Conservation (phyloP, 2,329 filamentous ascomycete genomes). For the Endoconidiophora polonica region DNA sequence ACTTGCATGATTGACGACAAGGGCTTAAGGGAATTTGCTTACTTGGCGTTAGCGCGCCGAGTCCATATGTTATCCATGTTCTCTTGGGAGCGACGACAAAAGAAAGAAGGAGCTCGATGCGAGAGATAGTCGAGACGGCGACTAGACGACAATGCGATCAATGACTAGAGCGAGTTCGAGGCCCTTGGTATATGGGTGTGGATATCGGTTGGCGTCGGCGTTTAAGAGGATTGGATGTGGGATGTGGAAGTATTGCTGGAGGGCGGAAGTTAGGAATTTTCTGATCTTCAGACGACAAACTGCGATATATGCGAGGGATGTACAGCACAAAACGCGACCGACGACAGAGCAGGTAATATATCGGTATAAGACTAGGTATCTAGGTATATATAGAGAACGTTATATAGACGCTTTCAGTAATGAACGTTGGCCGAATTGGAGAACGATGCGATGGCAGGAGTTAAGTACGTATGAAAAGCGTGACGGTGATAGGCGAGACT, state of each 20-base stretch:
- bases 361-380: too few relatives aligned
- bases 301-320: not conserved
- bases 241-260: not conserved
- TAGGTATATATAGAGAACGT: too few relatives aligned
- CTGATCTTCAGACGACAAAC: not conserved
- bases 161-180: slow-evolving; percentile 13
- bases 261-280: too few relatives aligned
- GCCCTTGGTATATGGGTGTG: not conserved
- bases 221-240: not conserved
- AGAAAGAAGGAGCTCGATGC: slow-evolving; percentile 7
- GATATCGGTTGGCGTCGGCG: not conserved
- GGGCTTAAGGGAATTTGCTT: slow-evolving; percentile 22
- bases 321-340: not conserved
- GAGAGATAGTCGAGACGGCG: not conserved
- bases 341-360: not conserved
- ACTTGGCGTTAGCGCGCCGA: slow-evolving; percentile 75
- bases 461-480: too few relatives aligned
- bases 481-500: too few relatives aligned
- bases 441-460: too few relatives aligned
- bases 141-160: slow-evolving; percentile 13
- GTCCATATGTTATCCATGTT: slow-evolving; percentile 55
- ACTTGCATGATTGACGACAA: slow-evolving; percentile 2
- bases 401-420: too few relatives aligned
- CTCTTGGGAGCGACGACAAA: slow-evolving; percentile 14
- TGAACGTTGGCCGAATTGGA: too few relatives aligned